phyloP scores from a whole-genome alignment of 2,329 filamentous ascomycete genomes.

The Leptographium radiaticola region DNA sequence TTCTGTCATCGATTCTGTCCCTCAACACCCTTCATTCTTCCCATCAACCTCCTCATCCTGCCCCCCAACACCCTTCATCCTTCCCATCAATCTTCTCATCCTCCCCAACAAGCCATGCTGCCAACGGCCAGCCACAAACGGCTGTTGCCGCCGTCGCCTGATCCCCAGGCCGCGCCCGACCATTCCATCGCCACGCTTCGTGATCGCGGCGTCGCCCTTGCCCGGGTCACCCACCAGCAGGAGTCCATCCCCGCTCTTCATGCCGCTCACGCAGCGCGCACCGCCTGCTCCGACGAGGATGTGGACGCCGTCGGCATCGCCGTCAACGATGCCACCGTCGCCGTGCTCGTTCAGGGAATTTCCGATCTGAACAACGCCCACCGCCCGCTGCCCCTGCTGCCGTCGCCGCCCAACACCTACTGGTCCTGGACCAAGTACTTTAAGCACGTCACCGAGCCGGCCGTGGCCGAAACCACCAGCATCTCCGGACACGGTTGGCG shows the following conservation, averaged over 20 bases:
- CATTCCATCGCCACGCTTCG: background rate
- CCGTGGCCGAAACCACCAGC: background rate
- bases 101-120: too few species aligned
- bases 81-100: too few species aligned
- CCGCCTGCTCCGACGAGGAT: background rate
- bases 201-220: background rate
- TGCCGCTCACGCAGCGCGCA: background rate
- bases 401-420: background rate
- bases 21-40: too few species aligned
- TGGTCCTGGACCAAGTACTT: slow-evolving; percentile 13
- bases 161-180: too few species aligned
- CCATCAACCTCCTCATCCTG: too few species aligned
- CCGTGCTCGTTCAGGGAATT: slow-evolving; percentile 6
- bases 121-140: too few species aligned
- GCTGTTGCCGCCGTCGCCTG: too few species aligned
- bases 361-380: background rate
- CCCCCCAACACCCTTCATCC: too few species aligned
- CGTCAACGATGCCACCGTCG: background rate
- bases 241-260: background rate
- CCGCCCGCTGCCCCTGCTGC: background rate
- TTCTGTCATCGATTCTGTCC: slow-evolving; percentile 5
- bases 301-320: slow-evolving; percentile 1
- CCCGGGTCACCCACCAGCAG: background rate
- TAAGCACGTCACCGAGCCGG: background rate
- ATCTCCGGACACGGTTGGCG: background rate